Conservation (phyloP, 768 basidiomycete species). For the Sutorius australiensis region DNA sequence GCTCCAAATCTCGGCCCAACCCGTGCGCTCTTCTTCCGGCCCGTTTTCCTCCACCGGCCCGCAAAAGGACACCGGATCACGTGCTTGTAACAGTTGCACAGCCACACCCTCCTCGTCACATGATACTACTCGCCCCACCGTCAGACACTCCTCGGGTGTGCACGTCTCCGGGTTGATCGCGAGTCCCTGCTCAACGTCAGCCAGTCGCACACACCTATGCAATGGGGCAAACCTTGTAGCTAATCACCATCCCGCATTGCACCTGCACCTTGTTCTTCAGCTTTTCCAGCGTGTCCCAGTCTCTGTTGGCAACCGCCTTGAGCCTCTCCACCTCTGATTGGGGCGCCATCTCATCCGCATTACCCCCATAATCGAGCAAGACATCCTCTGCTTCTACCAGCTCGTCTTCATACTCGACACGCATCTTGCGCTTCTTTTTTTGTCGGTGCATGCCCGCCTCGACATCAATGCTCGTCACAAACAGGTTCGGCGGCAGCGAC, state of each 20-base stretch:
- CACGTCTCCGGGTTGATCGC: conserved; percentile 56
- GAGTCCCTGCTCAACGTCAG: conserved; percentile 41
- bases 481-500: conserved; percentile 54
- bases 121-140: conserved; percentile 39
- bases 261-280: conserved; percentile 29
- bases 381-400: background rate
- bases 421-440: conserved; percentile 35
- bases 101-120: conserved; percentile 10
- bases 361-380: conserved; percentile 12
- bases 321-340: conserved; percentile 3
- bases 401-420: conserved; percentile 33
- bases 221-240: conserved; percentile 44
- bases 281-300: conserved; percentile 19
- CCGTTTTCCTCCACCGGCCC: conserved; percentile 22
- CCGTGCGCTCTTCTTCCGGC: conserved; percentile 3
- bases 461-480: conserved; percentile 72
- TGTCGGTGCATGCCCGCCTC: conserved; percentile 41
- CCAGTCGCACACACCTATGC: background rate
- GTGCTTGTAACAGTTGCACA: conserved; percentile 17
- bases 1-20: conserved; percentile 29
- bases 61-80: conserved; percentile 27
- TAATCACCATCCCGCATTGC: conserved; percentile 33
- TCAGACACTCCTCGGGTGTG: conserved; percentile 55
- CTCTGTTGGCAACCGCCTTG: conserved; percentile 9
- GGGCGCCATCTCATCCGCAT: background rate